Base-by-base conservation (phyloP, 805 yeast genomes). In the Candida anglica region DNA sequence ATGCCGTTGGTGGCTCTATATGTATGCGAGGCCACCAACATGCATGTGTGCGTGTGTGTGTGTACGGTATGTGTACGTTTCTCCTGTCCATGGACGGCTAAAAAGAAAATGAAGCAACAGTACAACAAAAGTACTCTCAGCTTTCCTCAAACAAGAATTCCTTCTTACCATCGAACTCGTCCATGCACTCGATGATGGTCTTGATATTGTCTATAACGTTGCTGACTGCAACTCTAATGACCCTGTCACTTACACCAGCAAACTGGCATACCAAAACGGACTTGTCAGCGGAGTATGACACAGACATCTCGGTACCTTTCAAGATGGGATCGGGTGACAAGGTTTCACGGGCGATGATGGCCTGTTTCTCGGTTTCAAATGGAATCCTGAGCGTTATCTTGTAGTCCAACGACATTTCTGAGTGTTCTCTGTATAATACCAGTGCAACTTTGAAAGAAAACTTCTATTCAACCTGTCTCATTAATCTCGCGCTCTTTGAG, bases 161-260 rank as follows among this genome's bases (percentile, higher is more conserved):
- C 41, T 57, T 41, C 39, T 55, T 46, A 3, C 63, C 71, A 38
- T 70, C 79, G 53, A 83, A 77, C 52, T 77, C 83, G 37, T 86
- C 94, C 44, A 87, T 63, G 36, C 94, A 81, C 61, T 88, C 96
- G 1, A 87, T 63, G 3, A 84, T 73, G 0, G 93, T 79, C 48
- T 81, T 81, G 36, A 86, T 55, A 41, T 80, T 81, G 50, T 87
- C 96, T 36, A 89, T 65, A 13, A 84, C 73, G 43, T 81, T 82
- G 56, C 87, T 86, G 14, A 84, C 86, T 6, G 94, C 94, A 5
- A 87, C 95, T 41, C 97, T 66, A 33, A 88, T 71, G 5, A 79
- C 79, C 28, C 96, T 64, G 43, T 84, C 94, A 32, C 85, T 79
- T 0, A 68, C 66, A 2, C 87, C 86, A 6, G 62, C 53, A 44